Percentiles rank a stretch among this genome's conserved stretches.
These are phyloP conservation scores for Mortierella alpina DNA, from an alignment of 192 early-diverging fungal species.

Conservation along the genomic window DNA sequence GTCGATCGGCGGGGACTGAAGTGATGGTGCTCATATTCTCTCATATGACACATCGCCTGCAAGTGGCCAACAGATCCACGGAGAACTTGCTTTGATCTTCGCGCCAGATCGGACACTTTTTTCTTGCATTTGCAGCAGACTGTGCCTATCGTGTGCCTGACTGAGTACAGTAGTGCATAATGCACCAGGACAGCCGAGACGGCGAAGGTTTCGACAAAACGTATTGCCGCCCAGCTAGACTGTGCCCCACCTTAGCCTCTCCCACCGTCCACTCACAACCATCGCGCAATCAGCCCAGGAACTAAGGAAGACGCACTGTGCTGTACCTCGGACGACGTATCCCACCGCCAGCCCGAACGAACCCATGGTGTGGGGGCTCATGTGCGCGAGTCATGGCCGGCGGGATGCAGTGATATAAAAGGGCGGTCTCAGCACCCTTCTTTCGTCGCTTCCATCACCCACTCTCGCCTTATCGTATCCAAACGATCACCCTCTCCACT, in stretches of 20 bases:
- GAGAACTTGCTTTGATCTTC: neutral
- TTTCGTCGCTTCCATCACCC: no score
- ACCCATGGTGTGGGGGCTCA: no score
- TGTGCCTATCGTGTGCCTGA: neutral
- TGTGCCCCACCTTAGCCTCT: neutral
- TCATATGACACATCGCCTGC: no score
- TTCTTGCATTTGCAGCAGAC: neutral
- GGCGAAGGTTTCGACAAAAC: neutral
- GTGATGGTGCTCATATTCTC: no score
- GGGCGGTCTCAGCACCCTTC: no score
- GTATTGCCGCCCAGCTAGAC: constrained; percentile 1
- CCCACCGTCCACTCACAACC: neutral
- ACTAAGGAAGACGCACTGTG: no score
- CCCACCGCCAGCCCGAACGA: no score
- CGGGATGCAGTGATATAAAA: neutral
- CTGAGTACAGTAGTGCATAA: neutral
- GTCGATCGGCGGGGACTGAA: no score
- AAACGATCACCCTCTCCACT: neutral
- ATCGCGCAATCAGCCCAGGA: no score
- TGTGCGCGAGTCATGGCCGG: no score
- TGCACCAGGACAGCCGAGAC: neutral
- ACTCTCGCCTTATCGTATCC: neutral
- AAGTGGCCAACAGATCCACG: neutral
- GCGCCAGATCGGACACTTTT: constrained; percentile 2
- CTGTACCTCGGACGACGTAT: no score